Evolutionary conservation across 371 early-diverging fungal genomes (phyloP).

Genomic region (Mortierella sp.): DNA sequence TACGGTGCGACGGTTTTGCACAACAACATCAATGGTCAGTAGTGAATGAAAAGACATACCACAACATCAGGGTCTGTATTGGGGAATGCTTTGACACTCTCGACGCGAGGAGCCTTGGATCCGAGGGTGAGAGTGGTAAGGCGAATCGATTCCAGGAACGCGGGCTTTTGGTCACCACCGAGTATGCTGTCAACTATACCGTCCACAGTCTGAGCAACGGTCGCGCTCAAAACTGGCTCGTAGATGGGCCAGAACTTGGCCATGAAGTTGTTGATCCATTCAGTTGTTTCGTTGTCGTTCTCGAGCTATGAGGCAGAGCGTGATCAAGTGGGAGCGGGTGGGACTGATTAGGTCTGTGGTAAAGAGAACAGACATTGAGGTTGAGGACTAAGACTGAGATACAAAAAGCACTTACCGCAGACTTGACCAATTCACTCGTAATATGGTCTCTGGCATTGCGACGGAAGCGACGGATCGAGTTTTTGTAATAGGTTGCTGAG

Average conservation of each 20-base stretch:
- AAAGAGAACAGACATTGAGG: no score
- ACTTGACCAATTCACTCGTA: conserved; percentile 65
- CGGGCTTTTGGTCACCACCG: conserved; percentile 82
- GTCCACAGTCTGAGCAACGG: conserved; percentile 79
- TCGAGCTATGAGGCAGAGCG: conserved; percentile 47
- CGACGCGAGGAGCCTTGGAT: conserved; percentile 92
- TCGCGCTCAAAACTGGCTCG: conserved; percentile 90
- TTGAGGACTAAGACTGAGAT: no score
- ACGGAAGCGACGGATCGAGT: conserved; percentile 71
- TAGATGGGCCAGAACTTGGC: conserved; percentile 93
- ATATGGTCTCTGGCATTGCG: conserved; percentile 74
- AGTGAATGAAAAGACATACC: conserved; percentile 54
- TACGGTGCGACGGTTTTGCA: no score
- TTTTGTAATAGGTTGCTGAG: conserved; percentile 73
- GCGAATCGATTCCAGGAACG: conserved; percentile 88
- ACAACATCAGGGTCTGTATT: conserved; percentile 84
- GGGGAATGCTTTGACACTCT: conserved; percentile 82
- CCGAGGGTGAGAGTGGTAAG: conserved; percentile 97
- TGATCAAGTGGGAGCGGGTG: background rate
- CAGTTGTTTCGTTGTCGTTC: conserved; percentile 81
- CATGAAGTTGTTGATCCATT: conserved; percentile 97
- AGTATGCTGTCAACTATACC: conserved; percentile 74
- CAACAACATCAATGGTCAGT: no score
- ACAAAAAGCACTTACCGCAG: conserved; percentile 36
- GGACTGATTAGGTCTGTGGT: no score